A percentile compares a stretch with the other conserved stretches of the same genome.
These are phyloP conservation scores for Fusarium newnesense DNA, from an alignment of 2,329 filamentous ascomycete species.

Conservation along the genomic window DNA sequence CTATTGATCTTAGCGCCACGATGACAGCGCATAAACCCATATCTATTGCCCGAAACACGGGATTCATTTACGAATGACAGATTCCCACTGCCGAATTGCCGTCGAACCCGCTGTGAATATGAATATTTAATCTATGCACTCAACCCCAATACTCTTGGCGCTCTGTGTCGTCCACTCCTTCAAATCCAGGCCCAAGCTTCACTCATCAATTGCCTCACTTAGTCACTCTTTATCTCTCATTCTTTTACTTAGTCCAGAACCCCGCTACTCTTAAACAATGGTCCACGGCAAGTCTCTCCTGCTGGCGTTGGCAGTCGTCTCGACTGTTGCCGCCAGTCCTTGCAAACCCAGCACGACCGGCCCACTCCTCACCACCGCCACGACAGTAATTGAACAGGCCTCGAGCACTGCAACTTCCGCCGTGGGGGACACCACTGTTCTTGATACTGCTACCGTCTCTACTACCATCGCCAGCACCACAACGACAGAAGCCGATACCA, in stretches of 20 bases:
- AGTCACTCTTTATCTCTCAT: not conserved
- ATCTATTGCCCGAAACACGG: not conserved
- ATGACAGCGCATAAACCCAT: not conserved
- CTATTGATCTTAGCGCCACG: too few species aligned
- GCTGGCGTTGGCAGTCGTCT: rapidly evolving
- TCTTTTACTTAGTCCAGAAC: not conserved
- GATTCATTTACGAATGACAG: not conserved
- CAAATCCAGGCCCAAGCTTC: not conserved
- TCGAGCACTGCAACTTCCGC: rapidly evolving
- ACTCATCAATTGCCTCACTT: not conserved
- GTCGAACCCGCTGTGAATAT: too few species aligned
- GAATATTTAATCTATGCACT: too few species aligned
- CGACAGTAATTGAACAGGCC: not conserved
- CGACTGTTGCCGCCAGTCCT: not conserved
- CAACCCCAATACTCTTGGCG: not conserved
- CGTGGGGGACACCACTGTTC: rapidly evolving
- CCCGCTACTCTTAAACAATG: not conserved
- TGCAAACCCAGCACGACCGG: not conserved
- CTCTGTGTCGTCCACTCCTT: not conserved
- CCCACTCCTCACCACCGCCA: not conserved
- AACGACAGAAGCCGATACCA: not conserved
- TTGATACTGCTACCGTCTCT: too few species aligned
- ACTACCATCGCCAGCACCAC: not conserved
- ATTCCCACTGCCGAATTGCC: too few species aligned
- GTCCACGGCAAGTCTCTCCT: rapidly evolving